A percentile compares a stretch with the other conserved stretches of the same genome.
Conservation (phyloP, 805 yeast species). For the Nematodospora valgi region DNA sequence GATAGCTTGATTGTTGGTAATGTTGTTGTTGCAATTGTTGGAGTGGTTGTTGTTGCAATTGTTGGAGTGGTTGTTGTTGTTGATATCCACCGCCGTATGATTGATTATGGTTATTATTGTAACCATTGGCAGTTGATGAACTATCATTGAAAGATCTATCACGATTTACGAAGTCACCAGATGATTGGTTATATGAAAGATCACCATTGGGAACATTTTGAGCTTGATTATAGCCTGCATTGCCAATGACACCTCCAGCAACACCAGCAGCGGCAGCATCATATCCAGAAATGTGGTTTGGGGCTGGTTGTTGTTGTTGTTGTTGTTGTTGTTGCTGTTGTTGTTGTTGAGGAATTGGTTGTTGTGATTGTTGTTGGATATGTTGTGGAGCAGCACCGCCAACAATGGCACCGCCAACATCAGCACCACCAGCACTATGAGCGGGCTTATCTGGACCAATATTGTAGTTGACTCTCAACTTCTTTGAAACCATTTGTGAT, state of each 20-base stretch:
- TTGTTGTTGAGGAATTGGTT: constrained; percentile 2
- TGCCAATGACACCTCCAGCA: constrained; percentile 13
- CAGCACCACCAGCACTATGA: constrained; percentile 10
- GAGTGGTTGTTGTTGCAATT: constrained; percentile 5
- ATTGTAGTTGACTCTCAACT: constrained; percentile 60
- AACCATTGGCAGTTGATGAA: constrained; percentile 9
- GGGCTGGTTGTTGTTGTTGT: constrained; percentile 3
- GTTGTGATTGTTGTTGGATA: neutral
- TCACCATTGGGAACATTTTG: constrained; percentile 3
- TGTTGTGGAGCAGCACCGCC: constrained; percentile 17
- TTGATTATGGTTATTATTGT: constrained; percentile 2
- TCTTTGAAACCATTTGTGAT: constrained; percentile 55
- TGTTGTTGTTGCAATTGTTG: constrained; percentile 7
- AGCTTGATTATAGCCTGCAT: constrained; percentile 6
- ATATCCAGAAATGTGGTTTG: constrained; percentile 4
- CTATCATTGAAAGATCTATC: constrained; percentile 7
- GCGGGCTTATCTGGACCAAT: constrained; percentile 22
- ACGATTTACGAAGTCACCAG: neutral
- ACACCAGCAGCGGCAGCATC: constrained; percentile 12
- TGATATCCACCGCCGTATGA: constrained; percentile 2
- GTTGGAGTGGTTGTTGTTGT: constrained; percentile 2
- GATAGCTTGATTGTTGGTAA: constrained; percentile 8
- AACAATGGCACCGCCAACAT: constrained; percentile 12
- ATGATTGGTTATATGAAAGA: neutral
- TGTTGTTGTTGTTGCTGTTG: constrained; percentile 3